phyloP scores from a whole-genome alignment of 345 rosid species.

The Syzygium grande region DNA sequence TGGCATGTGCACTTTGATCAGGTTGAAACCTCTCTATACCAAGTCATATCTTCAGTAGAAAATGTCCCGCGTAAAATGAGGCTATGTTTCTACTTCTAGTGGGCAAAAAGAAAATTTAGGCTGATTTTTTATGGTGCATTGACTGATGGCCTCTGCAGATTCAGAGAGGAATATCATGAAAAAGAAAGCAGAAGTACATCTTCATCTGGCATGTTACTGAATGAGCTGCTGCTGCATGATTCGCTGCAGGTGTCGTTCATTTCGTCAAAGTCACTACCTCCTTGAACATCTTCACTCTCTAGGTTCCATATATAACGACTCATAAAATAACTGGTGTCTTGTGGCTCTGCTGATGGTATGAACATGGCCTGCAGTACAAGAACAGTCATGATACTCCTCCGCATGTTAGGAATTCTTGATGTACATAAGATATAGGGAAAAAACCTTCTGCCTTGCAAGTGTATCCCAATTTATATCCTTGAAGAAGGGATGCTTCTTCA shows the following conservation, averaged over 20 bases:
- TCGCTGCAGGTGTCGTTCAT: constrained; percentile 52
- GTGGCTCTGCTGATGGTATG: constrained; percentile 81
- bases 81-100: background rate
- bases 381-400: background rate
- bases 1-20: background rate
- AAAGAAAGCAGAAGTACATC: constrained; percentile 32
- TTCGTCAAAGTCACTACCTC: constrained; percentile 81
- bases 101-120: background rate
- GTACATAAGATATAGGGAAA: background rate
- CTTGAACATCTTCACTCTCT: constrained; percentile 70
- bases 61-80: background rate
- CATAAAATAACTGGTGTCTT: constrained; percentile 89
- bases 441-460: constrained; percentile 89
- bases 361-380: constrained; percentile 64
- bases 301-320: constrained; percentile 90
- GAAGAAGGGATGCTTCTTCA: constrained; percentile 77
- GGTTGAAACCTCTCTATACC: background rate
- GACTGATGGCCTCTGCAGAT: background rate
- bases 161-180: background rate
- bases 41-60: background rate
- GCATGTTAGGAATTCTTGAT: background rate
- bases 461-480: constrained; percentile 92
- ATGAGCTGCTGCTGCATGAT: constrained; percentile 59
- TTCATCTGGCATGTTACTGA: constrained; percentile 64
- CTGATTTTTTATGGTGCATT: background rate